These are phyloP conservation scores for Herpetomonas samuelpessoai DNA, from an alignment of 208 protist genomes.

Conservation along the genomic window DNA sequence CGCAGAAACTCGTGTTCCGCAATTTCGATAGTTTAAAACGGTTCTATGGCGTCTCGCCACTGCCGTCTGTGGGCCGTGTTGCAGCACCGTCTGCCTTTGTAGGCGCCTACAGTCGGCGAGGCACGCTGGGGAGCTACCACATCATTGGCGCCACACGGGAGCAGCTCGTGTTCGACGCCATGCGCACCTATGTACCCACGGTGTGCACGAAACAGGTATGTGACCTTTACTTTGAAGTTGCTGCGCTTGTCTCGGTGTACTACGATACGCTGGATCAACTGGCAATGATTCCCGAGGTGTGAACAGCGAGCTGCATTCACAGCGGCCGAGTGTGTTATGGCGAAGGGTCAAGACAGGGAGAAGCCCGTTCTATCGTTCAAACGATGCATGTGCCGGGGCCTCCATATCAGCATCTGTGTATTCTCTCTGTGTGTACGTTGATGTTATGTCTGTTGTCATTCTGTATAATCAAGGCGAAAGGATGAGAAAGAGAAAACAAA, in stretches of 20 bases:
- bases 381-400: no score
- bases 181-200: constrained; percentile 63
- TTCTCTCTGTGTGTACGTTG: no score
- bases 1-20: constrained; percentile 32
- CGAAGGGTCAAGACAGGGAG: no score
- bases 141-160: constrained; percentile 64
- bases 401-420: no score
- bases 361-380: no score
- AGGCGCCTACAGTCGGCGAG: constrained; percentile 65
- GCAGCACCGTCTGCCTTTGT: constrained; percentile 55
- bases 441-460: no score
- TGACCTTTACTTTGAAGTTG: constrained; percentile 65
- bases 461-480: no score
- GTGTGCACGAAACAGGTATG: constrained; percentile 69
- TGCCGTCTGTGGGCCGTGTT: constrained; percentile 36
- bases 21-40: constrained; percentile 79
- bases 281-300: constrained; percentile 29
- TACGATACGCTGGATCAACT: constrained; percentile 75
- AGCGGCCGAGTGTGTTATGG: no score
- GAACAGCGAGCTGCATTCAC: background rate
- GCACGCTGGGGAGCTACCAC: constrained; percentile 54
- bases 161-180: constrained; percentile 66
- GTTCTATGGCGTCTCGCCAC: constrained; percentile 59
- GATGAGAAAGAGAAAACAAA: no score
- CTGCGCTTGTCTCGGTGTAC: constrained; percentile 73